A percentile compares a stretch with the other conserved stretches of the same genome.
These are phyloP conservation scores for Picea sitchensis DNA, from an alignment of 75 land plant genomes.

Conservation along the genomic window DNA sequence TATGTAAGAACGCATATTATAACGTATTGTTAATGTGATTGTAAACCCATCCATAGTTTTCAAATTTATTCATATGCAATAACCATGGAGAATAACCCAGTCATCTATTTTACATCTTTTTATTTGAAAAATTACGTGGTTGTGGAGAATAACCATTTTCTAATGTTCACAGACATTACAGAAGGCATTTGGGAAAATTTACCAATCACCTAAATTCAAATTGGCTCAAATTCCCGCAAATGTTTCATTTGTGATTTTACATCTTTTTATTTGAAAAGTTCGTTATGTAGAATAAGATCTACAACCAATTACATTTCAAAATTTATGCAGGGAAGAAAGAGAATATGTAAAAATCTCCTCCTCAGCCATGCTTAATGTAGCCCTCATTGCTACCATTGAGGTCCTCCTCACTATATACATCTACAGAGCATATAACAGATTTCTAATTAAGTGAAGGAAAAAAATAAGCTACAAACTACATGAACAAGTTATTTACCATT, in stretches of 20 bases:
- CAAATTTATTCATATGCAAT: no score
- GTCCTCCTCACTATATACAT: conserved; percentile 90
- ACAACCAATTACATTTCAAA: neutral
- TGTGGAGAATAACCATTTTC: no score
- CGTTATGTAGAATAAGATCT: neutral
- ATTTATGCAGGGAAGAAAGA: conserved; percentile 72
- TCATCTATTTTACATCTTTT: no score
- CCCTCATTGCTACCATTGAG: conserved; percentile 92
- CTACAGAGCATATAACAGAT: conserved; percentile 29
- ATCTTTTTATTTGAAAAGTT: neutral
- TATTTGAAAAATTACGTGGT: no score
- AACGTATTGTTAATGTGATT: no score
- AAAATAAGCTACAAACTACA: neutral
- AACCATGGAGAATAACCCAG: no score
- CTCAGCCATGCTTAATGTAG: conserved; percentile 81
- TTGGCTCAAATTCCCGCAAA: neutral
- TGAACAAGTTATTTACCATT: neutral
- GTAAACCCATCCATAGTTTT: no score
- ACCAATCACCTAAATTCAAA: no score
- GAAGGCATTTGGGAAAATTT: no score
- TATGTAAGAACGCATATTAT: no score
- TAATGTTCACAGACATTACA: no score
- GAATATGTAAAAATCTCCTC: conserved; percentile 93
- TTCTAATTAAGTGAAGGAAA: neutral
- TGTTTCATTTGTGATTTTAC: neutral